These are phyloP conservation scores for Nothopassalora personata DNA, from an alignment of 2,329 filamentous ascomycete genomes.

Conservation along the genomic window DNA sequence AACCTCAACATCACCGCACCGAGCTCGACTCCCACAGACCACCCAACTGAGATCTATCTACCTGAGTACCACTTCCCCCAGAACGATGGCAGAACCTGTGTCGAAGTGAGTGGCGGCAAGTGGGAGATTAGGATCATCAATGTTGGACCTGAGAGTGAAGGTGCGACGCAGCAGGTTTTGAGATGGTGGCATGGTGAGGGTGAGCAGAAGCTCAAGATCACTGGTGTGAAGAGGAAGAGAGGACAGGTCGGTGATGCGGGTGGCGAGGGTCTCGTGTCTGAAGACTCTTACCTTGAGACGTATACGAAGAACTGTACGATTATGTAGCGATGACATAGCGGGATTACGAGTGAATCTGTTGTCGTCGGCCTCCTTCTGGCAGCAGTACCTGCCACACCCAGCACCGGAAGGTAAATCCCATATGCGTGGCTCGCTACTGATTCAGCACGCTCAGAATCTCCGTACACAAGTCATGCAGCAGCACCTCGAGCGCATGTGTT, in stretches of 20 bases:
- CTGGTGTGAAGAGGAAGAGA: conserved; percentile 61
- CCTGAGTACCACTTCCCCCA: conserved; percentile 90
- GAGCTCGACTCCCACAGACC: conserved; percentile 54
- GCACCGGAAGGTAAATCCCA: too few relatives aligned
- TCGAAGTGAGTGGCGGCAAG: conserved; percentile 78
- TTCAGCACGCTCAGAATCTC: too few relatives aligned
- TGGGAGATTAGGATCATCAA: conserved; percentile 79
- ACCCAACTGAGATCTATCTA: conserved; percentile 76
- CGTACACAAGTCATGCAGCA: too few relatives aligned
- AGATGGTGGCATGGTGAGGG: conserved; percentile 92
- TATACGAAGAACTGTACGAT: conserved; percentile 42
- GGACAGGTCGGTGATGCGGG: conserved; percentile 29
- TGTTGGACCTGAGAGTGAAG: conserved; percentile 45
- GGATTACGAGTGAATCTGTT: too few relatives aligned
- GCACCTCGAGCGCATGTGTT: too few relatives aligned
- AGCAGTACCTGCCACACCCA: too few relatives aligned
- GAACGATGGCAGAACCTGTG: conserved; percentile 52
- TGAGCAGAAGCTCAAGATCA: conserved; percentile 71
- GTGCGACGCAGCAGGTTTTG: conserved; percentile 63
- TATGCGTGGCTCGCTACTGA: too few relatives aligned
- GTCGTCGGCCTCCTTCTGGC: too few relatives aligned
- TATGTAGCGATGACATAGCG: conserved; percentile 32
- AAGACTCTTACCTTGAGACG: conserved; percentile 74
- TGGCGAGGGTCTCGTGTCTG: conserved; percentile 45
- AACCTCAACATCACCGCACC: conserved; percentile 62